phyloP scores from a whole-genome alignment of 2,329 filamentous ascomycete genomes.

The Aspergillus sp. region DNA sequence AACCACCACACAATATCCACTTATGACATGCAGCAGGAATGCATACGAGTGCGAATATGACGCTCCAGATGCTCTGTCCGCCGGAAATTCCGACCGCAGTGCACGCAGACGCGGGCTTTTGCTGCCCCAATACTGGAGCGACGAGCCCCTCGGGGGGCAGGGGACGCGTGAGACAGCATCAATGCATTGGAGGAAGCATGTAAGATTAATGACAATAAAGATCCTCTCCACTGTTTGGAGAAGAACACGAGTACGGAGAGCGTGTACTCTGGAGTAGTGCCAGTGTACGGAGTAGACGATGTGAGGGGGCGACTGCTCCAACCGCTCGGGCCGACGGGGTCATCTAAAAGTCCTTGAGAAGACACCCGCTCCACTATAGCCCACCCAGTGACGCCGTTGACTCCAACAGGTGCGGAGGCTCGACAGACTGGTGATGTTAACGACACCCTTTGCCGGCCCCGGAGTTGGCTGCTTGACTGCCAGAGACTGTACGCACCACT shows the following conservation, averaged over 20 bases:
- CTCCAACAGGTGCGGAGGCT: no score
- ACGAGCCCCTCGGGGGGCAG: conserved; percentile 15
- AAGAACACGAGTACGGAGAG: not conserved
- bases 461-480: not conserved
- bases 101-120: conserved; percentile 25
- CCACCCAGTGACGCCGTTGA: no score
- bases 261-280: not conserved
- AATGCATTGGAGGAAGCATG: conserved; percentile 15
- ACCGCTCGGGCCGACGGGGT: not conserved
- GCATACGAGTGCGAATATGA: conserved; percentile 27
- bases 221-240: conserved; percentile 14
- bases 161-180: conserved; percentile 26
- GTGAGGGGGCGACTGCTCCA: conserved; percentile 2
- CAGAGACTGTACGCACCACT: not conserved
- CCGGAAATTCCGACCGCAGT: conserved; percentile 28
- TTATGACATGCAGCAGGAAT: not conserved
- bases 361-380: no score
- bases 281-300: conserved; percentile 1
- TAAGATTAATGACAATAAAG: not conserved
- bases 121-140: conserved; percentile 16
- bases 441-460: not conserved
- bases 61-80: conserved; percentile 30
- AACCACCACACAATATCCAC: conserved; percentile 4
- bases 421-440: not conserved
- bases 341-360: not conserved